These are phyloP conservation scores for Ophiorrhiza pumila DNA, from an alignment of 257 asterid genomes.

Conservation along the genomic window DNA sequence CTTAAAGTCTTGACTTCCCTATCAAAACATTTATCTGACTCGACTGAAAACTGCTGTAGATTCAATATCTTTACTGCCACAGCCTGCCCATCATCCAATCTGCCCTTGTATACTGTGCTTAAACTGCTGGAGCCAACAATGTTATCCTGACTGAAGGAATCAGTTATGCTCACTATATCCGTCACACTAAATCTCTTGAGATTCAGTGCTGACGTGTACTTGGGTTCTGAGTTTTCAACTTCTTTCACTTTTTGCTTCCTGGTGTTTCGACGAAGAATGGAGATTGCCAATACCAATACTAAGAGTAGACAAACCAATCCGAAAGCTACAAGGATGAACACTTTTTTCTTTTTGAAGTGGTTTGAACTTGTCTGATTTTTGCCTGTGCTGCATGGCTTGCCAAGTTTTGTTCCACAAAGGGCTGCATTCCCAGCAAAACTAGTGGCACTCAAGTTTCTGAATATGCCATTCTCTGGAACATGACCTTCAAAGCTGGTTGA, in stretches of 20 bases:
- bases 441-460: constrained; percentile 22
- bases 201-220: constrained; percentile 27
- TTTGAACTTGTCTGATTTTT: constrained; percentile 13
- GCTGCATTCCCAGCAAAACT: constrained; percentile 53
- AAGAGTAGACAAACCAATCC: constrained; percentile 37
- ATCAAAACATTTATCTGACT: constrained; percentile 59
- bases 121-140: constrained; percentile 66
- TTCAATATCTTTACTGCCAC: constrained; percentile 71
- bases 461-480: constrained; percentile 50
- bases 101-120: constrained; percentile 75
- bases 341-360: constrained; percentile 30
- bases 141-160: constrained; percentile 52
- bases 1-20: constrained; percentile 64
- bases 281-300: constrained; percentile 25
- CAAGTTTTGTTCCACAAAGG: constrained; percentile 52
- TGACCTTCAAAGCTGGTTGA: constrained; percentile 66
- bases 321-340: constrained; percentile 32
- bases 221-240: constrained; percentile 14
- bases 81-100: constrained; percentile 35
- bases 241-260: constrained; percentile 26
- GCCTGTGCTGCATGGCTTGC: constrained; percentile 28
- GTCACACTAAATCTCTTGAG: constrained; percentile 50
- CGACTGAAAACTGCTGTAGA: constrained; percentile 48
- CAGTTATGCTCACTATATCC: constrained; percentile 54
- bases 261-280: constrained; percentile 7